These are phyloP conservation scores for Aureobasidium melanogenum DNA, from an alignment of 2,329 filamentous ascomycete genomes.

Conservation along the genomic window DNA sequence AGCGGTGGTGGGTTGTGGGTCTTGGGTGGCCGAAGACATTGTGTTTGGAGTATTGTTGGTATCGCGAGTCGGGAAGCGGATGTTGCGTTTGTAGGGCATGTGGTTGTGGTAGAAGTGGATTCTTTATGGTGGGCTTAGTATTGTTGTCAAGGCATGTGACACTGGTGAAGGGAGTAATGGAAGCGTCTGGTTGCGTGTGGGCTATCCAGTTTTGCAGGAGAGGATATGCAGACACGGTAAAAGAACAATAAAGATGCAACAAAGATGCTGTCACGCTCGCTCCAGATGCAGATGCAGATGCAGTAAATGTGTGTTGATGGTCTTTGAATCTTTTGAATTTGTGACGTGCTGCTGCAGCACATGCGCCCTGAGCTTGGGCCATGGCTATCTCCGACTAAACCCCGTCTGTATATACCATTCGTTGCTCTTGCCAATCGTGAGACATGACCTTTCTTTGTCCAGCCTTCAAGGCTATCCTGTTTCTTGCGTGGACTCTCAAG, in stretches of 20 bases:
- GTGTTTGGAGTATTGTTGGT: neutral
- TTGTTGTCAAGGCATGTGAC: slow-evolving; percentile 15
- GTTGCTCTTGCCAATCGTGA: too few relatives aligned
- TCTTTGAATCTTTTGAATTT: neutral
- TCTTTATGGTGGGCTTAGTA: slow-evolving; percentile 12
- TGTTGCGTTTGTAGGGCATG: neutral
- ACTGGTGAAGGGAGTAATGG: neutral
- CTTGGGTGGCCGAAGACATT: neutral
- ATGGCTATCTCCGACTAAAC: neutral
- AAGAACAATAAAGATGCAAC: neutral
- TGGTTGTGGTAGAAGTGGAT: neutral
- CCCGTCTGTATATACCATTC: neutral
- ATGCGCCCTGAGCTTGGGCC: neutral
- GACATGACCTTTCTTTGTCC: too few relatives aligned
- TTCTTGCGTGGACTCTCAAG: neutral
- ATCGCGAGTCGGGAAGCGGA: slow-evolving; percentile 4
- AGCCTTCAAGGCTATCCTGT: too few relatives aligned
- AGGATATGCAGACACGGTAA: neutral
- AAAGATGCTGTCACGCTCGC: neutral
- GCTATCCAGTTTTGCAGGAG: neutral
- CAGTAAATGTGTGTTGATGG: neutral
- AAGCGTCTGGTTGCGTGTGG: neutral
- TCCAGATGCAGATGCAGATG: neutral
- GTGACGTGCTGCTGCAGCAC: neutral
- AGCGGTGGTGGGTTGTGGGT: neutral